Conservation (phyloP, 495 filamentous ascomycete genomes). For the Tricharina praecox region DNA sequence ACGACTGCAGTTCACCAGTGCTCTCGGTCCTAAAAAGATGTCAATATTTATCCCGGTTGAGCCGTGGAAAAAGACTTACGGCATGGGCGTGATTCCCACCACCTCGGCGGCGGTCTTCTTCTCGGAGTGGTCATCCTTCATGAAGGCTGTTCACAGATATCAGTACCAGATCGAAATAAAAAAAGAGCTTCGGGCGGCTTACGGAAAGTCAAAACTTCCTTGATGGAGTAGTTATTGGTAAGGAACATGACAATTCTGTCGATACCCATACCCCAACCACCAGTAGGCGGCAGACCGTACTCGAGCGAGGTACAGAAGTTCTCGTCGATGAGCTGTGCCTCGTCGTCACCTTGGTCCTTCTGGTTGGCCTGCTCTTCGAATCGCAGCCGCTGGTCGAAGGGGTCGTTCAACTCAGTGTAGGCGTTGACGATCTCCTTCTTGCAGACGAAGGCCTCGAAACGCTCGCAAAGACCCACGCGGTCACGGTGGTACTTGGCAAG, state of each 20-base stretch:
- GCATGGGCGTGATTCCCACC: conserved; percentile 40
- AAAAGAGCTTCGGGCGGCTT: conserved; percentile 18
- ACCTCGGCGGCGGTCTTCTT: conserved; percentile 47
- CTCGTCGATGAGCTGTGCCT: conserved; percentile 91
- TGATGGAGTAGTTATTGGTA: conserved; percentile 86
- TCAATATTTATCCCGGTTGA: too few species aligned
- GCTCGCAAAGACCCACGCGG: conserved; percentile 73
- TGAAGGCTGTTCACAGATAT: conserved; percentile 32
- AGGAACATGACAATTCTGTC: conserved; percentile 89
- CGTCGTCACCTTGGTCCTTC: conserved; percentile 92
- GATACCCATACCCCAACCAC: conserved; percentile 95
- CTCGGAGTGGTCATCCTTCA: conserved; percentile 49
- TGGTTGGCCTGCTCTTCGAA: conserved; percentile 94
- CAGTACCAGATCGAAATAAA: not conserved
- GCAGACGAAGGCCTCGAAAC: conserved; percentile 94
- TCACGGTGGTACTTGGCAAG: conserved; percentile 85
- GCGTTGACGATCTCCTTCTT: conserved; percentile 95
- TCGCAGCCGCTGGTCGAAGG: conserved; percentile 79
- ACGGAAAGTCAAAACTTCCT: conserved; percentile 87
- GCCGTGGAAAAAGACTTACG: conserved; percentile 10
- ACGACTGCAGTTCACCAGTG: conserved; percentile 22
- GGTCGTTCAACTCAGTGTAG: conserved; percentile 96
- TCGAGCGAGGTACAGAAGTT: conserved; percentile 74
- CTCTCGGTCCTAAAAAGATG: conserved; percentile 16
- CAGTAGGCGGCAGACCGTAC: conserved; percentile 80